Evolutionary conservation across 164 flowering plant species (phyloP).

Genomic region (Malania oleifera): DNA sequence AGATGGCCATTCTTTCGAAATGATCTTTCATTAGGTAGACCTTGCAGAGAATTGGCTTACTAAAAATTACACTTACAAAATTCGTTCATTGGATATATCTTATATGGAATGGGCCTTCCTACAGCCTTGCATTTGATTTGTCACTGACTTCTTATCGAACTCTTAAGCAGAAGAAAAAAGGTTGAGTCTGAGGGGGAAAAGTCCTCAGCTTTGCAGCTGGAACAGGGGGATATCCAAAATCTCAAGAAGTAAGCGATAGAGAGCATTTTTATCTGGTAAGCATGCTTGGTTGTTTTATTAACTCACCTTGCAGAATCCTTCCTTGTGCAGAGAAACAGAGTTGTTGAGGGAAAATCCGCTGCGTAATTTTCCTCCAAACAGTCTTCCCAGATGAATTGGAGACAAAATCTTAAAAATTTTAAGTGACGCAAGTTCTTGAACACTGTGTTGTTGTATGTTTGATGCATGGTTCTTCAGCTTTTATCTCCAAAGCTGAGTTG

Average conservation of each 20-base stretch:
- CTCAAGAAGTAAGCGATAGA: constrained; percentile 50
- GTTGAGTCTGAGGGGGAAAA: constrained; percentile 24
- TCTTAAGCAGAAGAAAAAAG: constrained; percentile 25
- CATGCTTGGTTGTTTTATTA: background rate
- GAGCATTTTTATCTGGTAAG: background rate
- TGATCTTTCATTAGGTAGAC: too few relatives aligned
- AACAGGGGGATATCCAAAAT: constrained; percentile 42
- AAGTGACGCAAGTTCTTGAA: too few relatives aligned
- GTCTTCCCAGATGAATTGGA: constrained; percentile 61
- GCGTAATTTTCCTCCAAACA: constrained; percentile 68
- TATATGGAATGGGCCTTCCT: background rate
- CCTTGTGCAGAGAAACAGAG: constrained; percentile 64
- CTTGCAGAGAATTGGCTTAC: too few relatives aligned
- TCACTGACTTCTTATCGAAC: background rate
- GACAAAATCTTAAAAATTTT: background rate
- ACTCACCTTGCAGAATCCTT: background rate
- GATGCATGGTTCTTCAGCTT: constrained; percentile 16
- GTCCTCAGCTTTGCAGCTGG: constrained; percentile 42
- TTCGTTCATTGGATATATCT: background rate
- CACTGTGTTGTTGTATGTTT: constrained; percentile 1
- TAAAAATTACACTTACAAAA: too few relatives aligned
- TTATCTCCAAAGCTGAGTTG: constrained; percentile 27
- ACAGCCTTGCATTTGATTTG: background rate
- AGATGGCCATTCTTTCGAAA: too few relatives aligned
- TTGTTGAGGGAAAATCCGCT: constrained; percentile 73